A percentile compares a stretch with the other conserved stretches of the same genome.
phyloP scores from a whole-genome alignment of 2,329 filamentous ascomycete species.

The Botrytis galanthina region DNA sequence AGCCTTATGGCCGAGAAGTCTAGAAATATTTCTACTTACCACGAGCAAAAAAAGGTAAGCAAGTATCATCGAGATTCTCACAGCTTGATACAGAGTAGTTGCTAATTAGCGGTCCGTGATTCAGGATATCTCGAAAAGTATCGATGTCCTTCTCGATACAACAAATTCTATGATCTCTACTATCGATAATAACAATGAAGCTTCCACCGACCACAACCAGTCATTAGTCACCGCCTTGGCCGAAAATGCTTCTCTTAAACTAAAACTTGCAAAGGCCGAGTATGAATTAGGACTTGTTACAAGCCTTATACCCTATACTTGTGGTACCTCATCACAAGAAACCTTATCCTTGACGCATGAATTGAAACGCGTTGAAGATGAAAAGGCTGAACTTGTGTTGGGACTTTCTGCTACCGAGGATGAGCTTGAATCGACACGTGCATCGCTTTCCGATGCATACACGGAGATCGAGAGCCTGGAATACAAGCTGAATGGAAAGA shows the following conservation, averaged over 20 bases:
- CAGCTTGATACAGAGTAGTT: rapidly evolving
- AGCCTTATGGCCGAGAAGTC: not conserved
- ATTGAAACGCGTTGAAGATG: not conserved
- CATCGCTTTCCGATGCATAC: not conserved
- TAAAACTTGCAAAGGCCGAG: not conserved
- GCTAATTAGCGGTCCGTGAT: not conserved
- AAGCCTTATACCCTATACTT: rapidly evolving
- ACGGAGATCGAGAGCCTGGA: not conserved
- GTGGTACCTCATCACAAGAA: not conserved
- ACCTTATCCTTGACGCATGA: not conserved
- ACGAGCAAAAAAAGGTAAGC: not conserved
- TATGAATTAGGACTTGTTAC: not conserved
- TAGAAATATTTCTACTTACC: not conserved
- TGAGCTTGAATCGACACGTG: not conserved
- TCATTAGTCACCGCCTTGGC: not conserved
- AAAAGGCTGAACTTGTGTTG: not conserved
- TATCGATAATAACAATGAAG: not conserved
- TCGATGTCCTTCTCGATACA: not conserved
- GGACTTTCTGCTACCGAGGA: not conserved
- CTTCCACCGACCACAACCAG: not conserved
- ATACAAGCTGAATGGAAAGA: not conserved
- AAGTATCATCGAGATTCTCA: not conserved
- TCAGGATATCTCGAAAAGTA: not conserved
- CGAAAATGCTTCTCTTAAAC: not conserved
- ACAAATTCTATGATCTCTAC: not conserved